phyloP scores from a whole-genome alignment of 495 filamentous ascomycete species.

The Podospora sp. region DNA sequence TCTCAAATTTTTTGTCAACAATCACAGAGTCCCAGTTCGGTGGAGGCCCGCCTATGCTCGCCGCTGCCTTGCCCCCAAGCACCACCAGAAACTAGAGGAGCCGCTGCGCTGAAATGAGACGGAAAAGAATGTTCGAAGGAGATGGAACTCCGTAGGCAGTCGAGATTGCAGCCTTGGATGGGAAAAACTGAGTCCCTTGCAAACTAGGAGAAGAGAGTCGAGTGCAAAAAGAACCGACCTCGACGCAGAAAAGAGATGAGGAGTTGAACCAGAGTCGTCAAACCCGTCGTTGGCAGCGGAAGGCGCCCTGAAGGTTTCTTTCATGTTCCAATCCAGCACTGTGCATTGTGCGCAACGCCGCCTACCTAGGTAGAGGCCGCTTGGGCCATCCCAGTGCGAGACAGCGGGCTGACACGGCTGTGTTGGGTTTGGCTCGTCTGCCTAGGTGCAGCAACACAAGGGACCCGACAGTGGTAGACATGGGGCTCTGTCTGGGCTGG shows the following conservation, averaged over 20 bases:
- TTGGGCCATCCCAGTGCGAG: constrained; percentile 4
- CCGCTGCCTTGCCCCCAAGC: constrained; percentile 17
- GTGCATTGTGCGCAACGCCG: constrained; percentile 1
- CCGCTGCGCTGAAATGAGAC: constrained; percentile 7
- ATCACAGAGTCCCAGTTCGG: constrained; percentile 31
- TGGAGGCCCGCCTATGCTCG: constrained; percentile 31
- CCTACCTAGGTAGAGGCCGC: background rate
- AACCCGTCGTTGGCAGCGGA: constrained; percentile 8
- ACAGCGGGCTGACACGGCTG: background rate
- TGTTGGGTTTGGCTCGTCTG: background rate
- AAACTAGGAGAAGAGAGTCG: constrained; percentile 12
- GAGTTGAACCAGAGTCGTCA: constrained; percentile 27
- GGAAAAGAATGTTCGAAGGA: constrained; percentile 10
- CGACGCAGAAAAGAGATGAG: constrained; percentile 25
- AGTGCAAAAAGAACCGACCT: constrained; percentile 21
- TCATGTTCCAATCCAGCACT: constrained; percentile 17
- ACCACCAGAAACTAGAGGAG: constrained; percentile 14
- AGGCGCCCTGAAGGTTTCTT: constrained; percentile 18
- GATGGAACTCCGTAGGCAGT: constrained; percentile 19
- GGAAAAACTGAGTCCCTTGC: background rate
- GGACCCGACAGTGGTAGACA: background rate
- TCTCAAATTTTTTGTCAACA: constrained; percentile 41
- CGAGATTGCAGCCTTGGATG: background rate
- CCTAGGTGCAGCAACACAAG: background rate
- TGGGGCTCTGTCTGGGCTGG: background rate